phyloP scores from a whole-genome alignment of 495 filamentous ascomycete genomes.

The Aspergillus coremiiformis region DNA sequence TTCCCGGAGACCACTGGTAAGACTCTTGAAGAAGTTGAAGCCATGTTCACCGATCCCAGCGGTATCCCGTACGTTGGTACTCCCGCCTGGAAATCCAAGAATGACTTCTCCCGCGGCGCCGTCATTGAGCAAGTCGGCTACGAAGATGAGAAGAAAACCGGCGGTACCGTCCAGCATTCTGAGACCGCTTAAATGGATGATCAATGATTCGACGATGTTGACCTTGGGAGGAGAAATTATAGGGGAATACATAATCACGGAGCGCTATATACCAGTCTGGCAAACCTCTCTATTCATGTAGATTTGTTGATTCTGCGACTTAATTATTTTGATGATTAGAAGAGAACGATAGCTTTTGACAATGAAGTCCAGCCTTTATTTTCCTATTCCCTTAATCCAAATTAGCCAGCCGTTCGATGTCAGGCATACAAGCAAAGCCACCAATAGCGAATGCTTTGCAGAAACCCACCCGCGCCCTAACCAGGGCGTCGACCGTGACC shows the following conservation, averaged over 20 bases:
- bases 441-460: no score
- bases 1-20: constrained; percentile 82
- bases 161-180: constrained; percentile 5
- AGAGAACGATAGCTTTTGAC: no score
- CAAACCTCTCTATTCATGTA: not conserved
- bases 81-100: constrained; percentile 60
- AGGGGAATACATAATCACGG: not conserved
- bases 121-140: constrained; percentile 13
- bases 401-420: no score
- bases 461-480: no score
- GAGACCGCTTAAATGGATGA: constrained; percentile 3
- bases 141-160: constrained; percentile 19
- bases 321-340: not conserved
- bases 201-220: not conserved
- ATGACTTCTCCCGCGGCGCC: constrained; percentile 20
- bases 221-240: not conserved
- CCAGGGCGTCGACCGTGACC: no score
- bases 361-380: no score
- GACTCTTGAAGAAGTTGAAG: constrained; percentile 68
- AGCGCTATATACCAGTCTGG: not conserved
- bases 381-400: no score
- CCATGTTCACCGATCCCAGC: constrained; percentile 57
- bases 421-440: no score
- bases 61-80: constrained; percentile 54
- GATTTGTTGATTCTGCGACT: not conserved